Conservation (phyloP, 352 stramenopile species). For the Lagenidium giganteum region DNA sequence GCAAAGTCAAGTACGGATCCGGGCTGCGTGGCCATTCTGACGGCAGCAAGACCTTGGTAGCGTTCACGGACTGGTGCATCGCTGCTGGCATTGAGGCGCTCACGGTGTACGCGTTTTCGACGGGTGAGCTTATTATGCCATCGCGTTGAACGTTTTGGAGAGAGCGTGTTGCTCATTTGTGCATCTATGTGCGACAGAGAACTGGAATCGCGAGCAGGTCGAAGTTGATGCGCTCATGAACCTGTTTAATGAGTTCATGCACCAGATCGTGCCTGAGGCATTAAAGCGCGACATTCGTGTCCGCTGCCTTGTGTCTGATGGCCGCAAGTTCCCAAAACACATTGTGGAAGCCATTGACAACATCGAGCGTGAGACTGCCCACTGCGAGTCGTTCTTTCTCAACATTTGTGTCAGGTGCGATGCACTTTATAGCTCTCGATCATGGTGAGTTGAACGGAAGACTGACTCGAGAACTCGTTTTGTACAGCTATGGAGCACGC, state of each 20-base stretch:
- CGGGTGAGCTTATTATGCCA: slow-evolving; percentile 32
- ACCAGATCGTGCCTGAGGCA: slow-evolving; percentile 88
- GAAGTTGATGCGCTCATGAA: slow-evolving; percentile 92
- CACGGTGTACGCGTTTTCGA: slow-evolving; percentile 96
- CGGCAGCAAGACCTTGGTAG: slow-evolving; percentile 92
- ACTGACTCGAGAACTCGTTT: slow-evolving; percentile 13
- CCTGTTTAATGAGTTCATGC: slow-evolving; percentile 94
- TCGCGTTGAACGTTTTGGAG: not conserved
- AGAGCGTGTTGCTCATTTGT: not conserved
- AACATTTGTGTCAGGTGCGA: slow-evolving; percentile 81
- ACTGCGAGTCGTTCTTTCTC: slow-evolving; percentile 76
- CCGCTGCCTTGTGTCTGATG: slow-evolving; percentile 84
- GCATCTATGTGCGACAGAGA: slow-evolving; percentile 51
- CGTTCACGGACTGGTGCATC: slow-evolving; percentile 97
- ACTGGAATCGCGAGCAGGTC: slow-evolving; percentile 88
- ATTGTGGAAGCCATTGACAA: slow-evolving; percentile 60
- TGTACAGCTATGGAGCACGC: slow-evolving; percentile 90
- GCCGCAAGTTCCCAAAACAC: slow-evolving; percentile 58
- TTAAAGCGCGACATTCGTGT: slow-evolving; percentile 91
- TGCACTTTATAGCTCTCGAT: not conserved
- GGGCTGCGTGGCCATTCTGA: slow-evolving; percentile 90
- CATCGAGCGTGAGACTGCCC: slow-evolving; percentile 85
- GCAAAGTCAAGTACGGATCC: slow-evolving; percentile 73
- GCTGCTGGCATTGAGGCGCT: slow-evolving; percentile 84
- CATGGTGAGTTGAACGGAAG: not conserved